Evolutionary conservation across 371 early-diverging fungal genomes (phyloP), one percentile per base, ranked within the genome.

Genomic region (Rhizopus delemar): DNA sequence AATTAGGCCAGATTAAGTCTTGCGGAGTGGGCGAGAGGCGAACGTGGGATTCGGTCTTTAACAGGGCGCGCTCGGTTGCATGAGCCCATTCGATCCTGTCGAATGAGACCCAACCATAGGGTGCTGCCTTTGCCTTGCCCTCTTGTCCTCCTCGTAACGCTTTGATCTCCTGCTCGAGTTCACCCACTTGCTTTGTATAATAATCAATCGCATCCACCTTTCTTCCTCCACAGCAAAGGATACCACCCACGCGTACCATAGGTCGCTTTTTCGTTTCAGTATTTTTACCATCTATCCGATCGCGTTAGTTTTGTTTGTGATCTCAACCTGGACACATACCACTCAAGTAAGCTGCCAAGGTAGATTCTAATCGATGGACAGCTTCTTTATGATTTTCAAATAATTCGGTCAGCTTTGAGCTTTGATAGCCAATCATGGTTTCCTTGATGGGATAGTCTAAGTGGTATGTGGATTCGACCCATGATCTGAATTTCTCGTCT

Each of bases 1-100:
- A 74, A 63, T 93, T 93, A 31, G 84, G 74, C 95, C 95, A 94
- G 39, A 93, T 82, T 34, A 94, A 76, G 67, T 93, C 90, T 35
- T 83, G 75, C 41, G 92, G 90, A 12, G 85, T 73, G n/a, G 95
- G 93, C 15, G 89, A 81, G 6, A 86, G 63, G 16, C 78, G 76
- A 11, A 87, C 67, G 5, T 63, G 46, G 31, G 64, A 32, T 9
- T 56, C 45, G 2, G 50, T 46, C 12, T 56, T 51, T 22, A 43
- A 33, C 6, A 77, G 43, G 0, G 65, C 50, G 11, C 58, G 62
- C 38, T 68, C 61, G 7, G 70, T 60, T 6, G 66, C 60, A 61
- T 91, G 92, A 3, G 93, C 90, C 33, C 73, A 77, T 11, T 76
- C 70, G 57, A 90, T 85, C 12, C 75, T 78, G 28, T 77, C 73